Conservation (phyloP, 805 yeast genomes). For the Metschnikowia kunwiensis region DNA sequence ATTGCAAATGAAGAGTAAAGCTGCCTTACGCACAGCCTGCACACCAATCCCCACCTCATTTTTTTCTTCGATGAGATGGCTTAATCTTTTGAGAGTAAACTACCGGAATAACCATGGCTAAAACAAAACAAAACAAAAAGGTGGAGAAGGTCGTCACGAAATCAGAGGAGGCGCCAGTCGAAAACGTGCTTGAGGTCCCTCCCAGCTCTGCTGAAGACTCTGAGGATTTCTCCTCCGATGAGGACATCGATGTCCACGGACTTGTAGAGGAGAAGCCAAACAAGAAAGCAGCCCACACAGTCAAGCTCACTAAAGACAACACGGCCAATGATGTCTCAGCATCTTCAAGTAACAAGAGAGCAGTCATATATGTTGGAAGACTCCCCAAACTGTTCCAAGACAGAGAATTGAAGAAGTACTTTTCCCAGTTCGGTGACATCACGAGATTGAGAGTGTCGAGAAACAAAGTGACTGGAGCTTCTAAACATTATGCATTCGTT, state of each 20-base stretch:
- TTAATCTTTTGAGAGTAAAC: not conserved
- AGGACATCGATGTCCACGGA: constrained; percentile 16
- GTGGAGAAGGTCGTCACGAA: constrained; percentile 1
- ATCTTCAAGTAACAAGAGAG: constrained; percentile 34
- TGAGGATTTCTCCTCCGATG: constrained; percentile 16
- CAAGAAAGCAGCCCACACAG: constrained; percentile 21
- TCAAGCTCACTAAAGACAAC: constrained; percentile 19
- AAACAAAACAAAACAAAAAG: constrained; percentile 18
- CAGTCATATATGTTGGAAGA: constrained; percentile 86
- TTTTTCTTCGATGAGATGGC: constrained; percentile 18
- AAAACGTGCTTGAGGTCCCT: constrained; percentile 8
- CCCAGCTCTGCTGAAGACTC: constrained; percentile 9
- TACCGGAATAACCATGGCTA: too few relatives aligned
- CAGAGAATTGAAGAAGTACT: constrained; percentile 71
- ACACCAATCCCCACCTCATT: too few relatives aligned
- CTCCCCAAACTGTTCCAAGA: constrained; percentile 93
- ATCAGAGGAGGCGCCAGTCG: constrained; percentile 3
- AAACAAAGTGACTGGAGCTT: constrained; percentile 84
- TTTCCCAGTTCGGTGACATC: constrained; percentile 86
- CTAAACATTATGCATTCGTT: constrained; percentile 88
- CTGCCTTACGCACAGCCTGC: too few relatives aligned
- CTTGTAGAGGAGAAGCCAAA: constrained; percentile 7
- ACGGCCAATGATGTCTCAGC: constrained; percentile 23
- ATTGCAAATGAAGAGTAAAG: too few relatives aligned
- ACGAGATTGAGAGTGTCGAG: constrained; percentile 77